phyloP scores from a whole-genome alignment of 179 eudicot species.

The Sideroxylon spinosum region DNA sequence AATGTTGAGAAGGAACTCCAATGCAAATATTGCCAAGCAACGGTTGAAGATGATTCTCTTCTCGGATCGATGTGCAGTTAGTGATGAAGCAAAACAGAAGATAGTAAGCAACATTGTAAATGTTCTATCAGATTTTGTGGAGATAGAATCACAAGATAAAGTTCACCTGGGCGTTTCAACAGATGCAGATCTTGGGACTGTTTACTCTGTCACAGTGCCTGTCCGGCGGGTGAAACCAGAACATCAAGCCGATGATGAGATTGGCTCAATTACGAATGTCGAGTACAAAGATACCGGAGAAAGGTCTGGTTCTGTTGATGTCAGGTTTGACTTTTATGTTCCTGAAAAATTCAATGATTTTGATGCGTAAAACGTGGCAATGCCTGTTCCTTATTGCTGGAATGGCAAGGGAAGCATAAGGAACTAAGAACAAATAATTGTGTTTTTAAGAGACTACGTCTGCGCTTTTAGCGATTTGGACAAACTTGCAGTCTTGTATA shows the following conservation, averaged over 20 bases:
- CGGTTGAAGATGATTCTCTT: constrained; percentile 91
- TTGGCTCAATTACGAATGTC: constrained; percentile 60
- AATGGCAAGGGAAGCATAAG: not conserved
- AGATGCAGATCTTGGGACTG: constrained; percentile 77
- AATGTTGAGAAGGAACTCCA: constrained; percentile 43
- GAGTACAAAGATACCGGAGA: constrained; percentile 87
- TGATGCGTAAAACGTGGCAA: constrained; percentile 5
- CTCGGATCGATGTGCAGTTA: constrained; percentile 93
- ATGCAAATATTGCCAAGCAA: constrained; percentile 89
- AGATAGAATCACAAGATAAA: constrained; percentile 88
- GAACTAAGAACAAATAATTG: not conserved
- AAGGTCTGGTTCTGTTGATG: constrained; percentile 80
- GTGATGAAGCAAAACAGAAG: constrained; percentile 86
- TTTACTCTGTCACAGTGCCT: constrained; percentile 93
- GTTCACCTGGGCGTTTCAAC: constrained; percentile 82
- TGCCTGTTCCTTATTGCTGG: not conserved
- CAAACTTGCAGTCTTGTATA: constrained; percentile 7
- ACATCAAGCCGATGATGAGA: constrained; percentile 68
- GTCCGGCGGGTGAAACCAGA: constrained; percentile 85
- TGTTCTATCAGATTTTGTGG: constrained; percentile 87
- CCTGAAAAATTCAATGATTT: constrained; percentile 49
- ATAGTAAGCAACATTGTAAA: constrained; percentile 78
- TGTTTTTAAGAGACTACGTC: not conserved
- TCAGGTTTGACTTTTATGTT: constrained; percentile 80
- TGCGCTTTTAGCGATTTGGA: not conserved